A percentile compares a stretch with the other conserved stretches of the same genome.
Conservation (phyloP, 306 rosid genomes). For the Dryas drummondii region DNA sequence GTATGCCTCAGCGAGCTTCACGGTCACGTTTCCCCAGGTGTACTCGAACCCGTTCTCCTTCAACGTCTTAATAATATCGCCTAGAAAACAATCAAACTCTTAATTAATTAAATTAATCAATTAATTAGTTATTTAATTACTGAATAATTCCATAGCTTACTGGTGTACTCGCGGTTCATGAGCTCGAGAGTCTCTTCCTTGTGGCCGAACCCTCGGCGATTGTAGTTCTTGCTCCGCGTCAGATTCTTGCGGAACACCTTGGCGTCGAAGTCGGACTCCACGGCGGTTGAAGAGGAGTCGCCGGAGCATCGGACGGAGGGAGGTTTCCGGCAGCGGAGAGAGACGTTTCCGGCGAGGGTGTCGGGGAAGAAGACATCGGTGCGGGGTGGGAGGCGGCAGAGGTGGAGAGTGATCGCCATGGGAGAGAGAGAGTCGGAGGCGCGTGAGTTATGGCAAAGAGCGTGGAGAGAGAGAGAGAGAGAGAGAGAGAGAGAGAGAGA, state of each 20-base stretch:
- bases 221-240: constrained; percentile 83
- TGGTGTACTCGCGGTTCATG: constrained; percentile 87
- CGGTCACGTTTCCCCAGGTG: constrained; percentile 89
- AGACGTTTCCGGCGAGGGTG: constrained; percentile 17
- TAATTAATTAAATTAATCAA: background rate
- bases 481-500: background rate
- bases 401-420: constrained; percentile 72
- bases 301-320: constrained; percentile 57
- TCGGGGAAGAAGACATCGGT: constrained; percentile 43
- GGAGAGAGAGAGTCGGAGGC: constrained; percentile 10
- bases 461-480: background rate
- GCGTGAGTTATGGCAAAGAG: background rate
- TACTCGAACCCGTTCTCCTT: constrained; percentile 76
- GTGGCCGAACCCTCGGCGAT: constrained; percentile 82
- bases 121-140: background rate
- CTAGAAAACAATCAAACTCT: constrained; percentile 28
- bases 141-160: constrained; percentile 33
- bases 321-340: constrained; percentile 44
- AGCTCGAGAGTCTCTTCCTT: constrained; percentile 84
- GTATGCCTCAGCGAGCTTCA: constrained; percentile 87
- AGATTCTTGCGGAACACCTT: constrained; percentile 85
- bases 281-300: constrained; percentile 41
- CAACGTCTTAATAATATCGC: constrained; percentile 80
- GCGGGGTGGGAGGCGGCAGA: constrained; percentile 54
- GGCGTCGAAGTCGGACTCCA: constrained; percentile 68